Evolutionary conservation across 139 green algal genomes (phyloP).

Genomic region (Chlamydomonas eustigma): DNA sequence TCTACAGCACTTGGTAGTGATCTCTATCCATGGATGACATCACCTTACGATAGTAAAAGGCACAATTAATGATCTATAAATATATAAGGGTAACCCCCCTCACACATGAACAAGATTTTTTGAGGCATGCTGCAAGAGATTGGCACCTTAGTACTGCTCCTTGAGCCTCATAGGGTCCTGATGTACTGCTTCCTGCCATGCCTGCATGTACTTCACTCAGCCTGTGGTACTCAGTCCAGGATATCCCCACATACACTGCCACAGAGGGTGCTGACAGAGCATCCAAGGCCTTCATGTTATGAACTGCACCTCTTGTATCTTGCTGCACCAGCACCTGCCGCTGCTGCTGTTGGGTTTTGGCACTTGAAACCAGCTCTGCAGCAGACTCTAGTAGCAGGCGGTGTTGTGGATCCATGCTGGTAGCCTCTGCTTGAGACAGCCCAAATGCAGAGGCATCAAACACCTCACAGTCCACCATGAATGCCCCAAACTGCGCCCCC

Average conservation of each 20-base stretch:
- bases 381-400: conserved; percentile 62
- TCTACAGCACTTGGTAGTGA: no score
- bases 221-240: conserved; percentile 66
- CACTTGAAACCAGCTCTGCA: conserved; percentile 27
- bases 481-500: conserved; percentile 53
- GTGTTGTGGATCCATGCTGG: conserved; percentile 72
- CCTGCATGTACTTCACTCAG: conserved; percentile 28
- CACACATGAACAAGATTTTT: no score
- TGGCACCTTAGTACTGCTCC: conserved; percentile 60
- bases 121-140: no score
- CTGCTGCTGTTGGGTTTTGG: not conserved
- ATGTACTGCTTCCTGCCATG: not conserved
- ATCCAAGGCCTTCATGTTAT: not conserved
- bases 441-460: conserved; percentile 67
- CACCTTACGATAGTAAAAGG: no score
- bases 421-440: conserved; percentile 45
- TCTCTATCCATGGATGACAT: no score
- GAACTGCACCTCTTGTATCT: no score
- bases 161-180: conserved; percentile 59
- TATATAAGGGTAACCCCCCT: no score
- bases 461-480: conserved; percentile 40
- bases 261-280: not conserved
- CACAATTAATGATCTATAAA: no score
- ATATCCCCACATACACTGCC: conserved; percentile 65
- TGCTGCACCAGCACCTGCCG: no score